Base-by-base conservation (phyloP, 192 early-diverging fungal genomes). In the Backusella liffmaniae region DNA sequence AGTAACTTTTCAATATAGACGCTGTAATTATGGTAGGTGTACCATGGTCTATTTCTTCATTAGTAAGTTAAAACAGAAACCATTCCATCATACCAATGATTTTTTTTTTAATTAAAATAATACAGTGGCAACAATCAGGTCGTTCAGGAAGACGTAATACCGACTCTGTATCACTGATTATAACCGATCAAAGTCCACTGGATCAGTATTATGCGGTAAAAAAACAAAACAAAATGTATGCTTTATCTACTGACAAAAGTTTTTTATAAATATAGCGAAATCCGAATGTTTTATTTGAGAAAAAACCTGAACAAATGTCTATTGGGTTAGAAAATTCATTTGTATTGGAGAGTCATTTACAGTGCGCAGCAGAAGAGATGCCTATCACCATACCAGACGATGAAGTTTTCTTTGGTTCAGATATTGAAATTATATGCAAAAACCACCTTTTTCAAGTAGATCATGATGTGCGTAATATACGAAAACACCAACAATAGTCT, bases 21-120 rank as follows among this genome's bases (percentile, higher is more conserved):
- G 91, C 86, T 10, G 93, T 94, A 2, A 10, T 96, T 0, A 93
- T 94, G 83, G 59, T 93, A 6, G 93, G 94, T 1, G 86, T 93
- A 30, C 95, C 95, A 2, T 86, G 82, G 79, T 83, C 82, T 39
- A 62, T 77, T n/a, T 73, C 82, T 41, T 73, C 82, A 13, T 66
- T 83, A 36, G 82, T 83, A 80, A 77, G 44, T 3, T 6, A 26
- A 62, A 32, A 74, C 32, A 26, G 32, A 34, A 35, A 67, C 21
- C 2, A 62, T 8, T 29, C 10, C 8, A 62, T 4, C 12, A 12
- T 29, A 62, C 12, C 9, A 62, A n/a, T 49, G 76, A 30, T 36
- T 8, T 4, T 49, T 13, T 10, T 49, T 21, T 32, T 79, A 21
- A 73, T 59, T 35, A 12, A 39, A 29, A 69, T 21, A 66, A 49